Base-by-base conservation (phyloP, 805 yeast species). In the Metschnikowia arizonensis region DNA sequence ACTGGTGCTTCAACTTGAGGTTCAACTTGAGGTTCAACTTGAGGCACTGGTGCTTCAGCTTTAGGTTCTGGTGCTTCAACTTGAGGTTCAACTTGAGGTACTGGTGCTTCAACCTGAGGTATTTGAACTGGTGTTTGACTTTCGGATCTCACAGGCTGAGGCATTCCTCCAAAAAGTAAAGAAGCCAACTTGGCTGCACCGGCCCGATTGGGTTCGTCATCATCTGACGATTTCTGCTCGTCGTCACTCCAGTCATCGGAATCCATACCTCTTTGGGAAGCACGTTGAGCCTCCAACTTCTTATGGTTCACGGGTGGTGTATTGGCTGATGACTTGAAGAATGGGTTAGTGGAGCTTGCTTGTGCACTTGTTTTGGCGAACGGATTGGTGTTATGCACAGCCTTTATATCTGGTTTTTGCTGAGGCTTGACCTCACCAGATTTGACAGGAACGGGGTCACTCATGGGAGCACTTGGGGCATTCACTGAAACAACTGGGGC, bases 271-370 rank as follows among this genome's bases (percentile, higher is more conserved):
- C 90, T 73, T 60, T 85, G 91, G 6, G 86, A 78, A 23, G 77
- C 79, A 63, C 93, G 73, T 62, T 85, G 90, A 2, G 82, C 83
- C 45, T 81, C 83, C 24, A 85, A 78, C 48, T 79, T 78, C 49
- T 72, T 72, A 0, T 77, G 66, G 57, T 83, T 87, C 52, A 81
- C 65, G 2, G 55, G 56, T 3, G 63, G 54, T 8, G 57, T 66
- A 6, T 52, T 46, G 5, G 40, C 42, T 4, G 49, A 46, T 6
- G 79, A 77, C 55, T 78, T 80, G 61, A 83, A 83, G 58, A 83
- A 83, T 42, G 88, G 86, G 49, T 76, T 77, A 41, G 74, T 72
- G 39, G 50, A 59, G 14, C 33, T 15, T 46, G 53, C 23, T 49
- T 30, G 10, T 4, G 19, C 33, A 14, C 42, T 43, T 19, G 42